These are phyloP conservation scores for Fusarium lyarnte DNA, from an alignment of 2,329 filamentous ascomycete species.

Conservation along the genomic window DNA sequence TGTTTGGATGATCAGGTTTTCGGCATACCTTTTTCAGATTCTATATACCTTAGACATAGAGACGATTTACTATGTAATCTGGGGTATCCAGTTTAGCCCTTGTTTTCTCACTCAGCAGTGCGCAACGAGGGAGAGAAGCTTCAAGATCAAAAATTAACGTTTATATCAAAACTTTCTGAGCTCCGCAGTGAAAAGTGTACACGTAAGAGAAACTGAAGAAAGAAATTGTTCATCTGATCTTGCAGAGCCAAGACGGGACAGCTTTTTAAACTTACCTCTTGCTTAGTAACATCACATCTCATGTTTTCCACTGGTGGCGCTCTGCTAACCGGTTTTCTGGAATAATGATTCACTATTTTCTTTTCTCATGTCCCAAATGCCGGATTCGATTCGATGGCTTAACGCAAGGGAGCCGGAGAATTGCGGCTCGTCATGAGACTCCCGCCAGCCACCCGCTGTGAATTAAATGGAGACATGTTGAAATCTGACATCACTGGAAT, in stretches of 20 bases:
- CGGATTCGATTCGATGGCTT: not conserved
- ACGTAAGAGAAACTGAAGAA: not conserved
- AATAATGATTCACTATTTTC: not conserved
- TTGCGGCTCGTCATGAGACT: slow-evolving; percentile 14
- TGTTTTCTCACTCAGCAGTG: slow-evolving; percentile 23
- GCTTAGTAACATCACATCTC: not conserved
- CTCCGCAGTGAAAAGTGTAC: not conserved
- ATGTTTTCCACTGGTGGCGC: not conserved
- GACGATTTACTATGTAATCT: slow-evolving; percentile 30
- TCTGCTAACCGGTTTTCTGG: not conserved
- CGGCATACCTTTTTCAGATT: slow-evolving; percentile 17
- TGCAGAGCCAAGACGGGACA: not conserved
- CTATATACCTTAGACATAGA: slow-evolving; percentile 34
- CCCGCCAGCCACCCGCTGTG: slow-evolving; percentile 15
- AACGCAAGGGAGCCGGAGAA: slow-evolving; percentile 3
- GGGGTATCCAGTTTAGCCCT: slow-evolving; percentile 15
- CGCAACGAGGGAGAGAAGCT: slow-evolving; percentile 21
- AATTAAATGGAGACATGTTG: not conserved
- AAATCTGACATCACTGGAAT: slow-evolving; percentile 21
- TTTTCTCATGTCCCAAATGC: not conserved
- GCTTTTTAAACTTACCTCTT: slow-evolving; percentile 5
- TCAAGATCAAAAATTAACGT: slow-evolving; percentile 6
- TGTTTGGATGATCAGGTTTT: slow-evolving; percentile 26
- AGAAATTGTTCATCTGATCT: not conserved
- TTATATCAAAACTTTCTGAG: not conserved